Evolutionary conservation across 345 rosid species (phyloP).

Genomic region (Euclidium syriacum): DNA sequence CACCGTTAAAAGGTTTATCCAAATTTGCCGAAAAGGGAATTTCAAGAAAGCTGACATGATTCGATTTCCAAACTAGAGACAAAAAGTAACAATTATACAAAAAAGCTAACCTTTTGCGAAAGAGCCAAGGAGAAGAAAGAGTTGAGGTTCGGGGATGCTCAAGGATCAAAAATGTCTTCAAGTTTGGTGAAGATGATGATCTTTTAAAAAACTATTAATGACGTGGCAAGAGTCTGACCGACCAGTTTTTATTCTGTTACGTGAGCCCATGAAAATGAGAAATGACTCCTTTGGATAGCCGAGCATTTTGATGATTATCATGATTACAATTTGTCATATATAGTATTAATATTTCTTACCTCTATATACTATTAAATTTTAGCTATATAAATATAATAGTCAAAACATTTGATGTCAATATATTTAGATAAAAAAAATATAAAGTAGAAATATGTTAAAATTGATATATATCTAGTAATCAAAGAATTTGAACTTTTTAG

Average conservation of each 20-base stretch:
- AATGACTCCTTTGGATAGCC: background rate
- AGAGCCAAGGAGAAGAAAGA: background rate
- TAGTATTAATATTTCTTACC: no score
- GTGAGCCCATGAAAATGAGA: slow-evolving; percentile 1
- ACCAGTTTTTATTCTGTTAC: background rate
- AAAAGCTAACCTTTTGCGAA: slow-evolving; percentile 13
- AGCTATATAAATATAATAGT: no score
- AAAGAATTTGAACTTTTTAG: no score
- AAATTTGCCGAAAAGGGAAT: background rate
- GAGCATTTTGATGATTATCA: background rate
- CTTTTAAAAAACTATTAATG: background rate
- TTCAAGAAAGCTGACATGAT: background rate
- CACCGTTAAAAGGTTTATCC: background rate
- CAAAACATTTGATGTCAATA: no score
- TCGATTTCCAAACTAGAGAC: background rate
- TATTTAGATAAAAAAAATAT: no score
- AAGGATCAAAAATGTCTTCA: background rate
- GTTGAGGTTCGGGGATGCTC: slow-evolving; percentile 5
- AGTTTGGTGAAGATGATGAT: slow-evolving; percentile 20
- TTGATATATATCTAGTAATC: no score
- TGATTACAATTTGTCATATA: background rate
- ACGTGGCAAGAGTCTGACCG: slow-evolving; percentile 23
- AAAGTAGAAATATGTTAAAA: no score
- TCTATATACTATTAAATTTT: no score
- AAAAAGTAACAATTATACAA: background rate